A percentile compares a stretch with the other conserved stretches of the same genome.
Conservation (phyloP, 257 asterid species). For the Capsicum chinense region DNA sequence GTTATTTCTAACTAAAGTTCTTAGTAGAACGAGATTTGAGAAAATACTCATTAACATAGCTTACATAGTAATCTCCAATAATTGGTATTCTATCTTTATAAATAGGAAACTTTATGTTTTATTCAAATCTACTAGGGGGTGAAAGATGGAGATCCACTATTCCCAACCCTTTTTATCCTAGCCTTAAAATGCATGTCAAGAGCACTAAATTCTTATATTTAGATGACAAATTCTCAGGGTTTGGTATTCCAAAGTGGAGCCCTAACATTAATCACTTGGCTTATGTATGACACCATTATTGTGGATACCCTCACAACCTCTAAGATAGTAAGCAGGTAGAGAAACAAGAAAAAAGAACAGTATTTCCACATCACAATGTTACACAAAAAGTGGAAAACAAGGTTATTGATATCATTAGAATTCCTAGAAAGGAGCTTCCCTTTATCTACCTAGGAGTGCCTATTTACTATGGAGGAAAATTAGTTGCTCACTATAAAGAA, state of each 20-base stretch:
- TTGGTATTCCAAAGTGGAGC: not conserved
- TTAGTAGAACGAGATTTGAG: not conserved
- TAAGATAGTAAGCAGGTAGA: not conserved
- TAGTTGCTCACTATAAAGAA: not conserved
- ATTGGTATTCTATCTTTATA: not conserved
- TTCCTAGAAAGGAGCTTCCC: not conserved
- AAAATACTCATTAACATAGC: not conserved
- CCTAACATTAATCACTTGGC: not conserved
- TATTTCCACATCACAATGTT: not conserved
- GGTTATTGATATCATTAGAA: not conserved
- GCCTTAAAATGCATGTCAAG: not conserved
- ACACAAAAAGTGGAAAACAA: not conserved
- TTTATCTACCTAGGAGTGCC: not conserved
- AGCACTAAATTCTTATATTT: not conserved
- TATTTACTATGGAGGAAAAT: not conserved
- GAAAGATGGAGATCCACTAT: not conserved
- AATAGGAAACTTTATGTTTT: not conserved
- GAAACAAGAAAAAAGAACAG: not conserved
- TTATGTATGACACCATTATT: not conserved
- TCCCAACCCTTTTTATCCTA: not conserved
- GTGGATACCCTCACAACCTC: not conserved
- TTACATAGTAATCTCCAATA: not conserved
- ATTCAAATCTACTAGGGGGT: not conserved
- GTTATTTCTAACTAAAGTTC: not conserved
- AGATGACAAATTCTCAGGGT: not conserved